Evolutionary conservation across 192 early-diverging fungal species (phyloP).

Genomic region (Spinellus fusiger): DNA sequence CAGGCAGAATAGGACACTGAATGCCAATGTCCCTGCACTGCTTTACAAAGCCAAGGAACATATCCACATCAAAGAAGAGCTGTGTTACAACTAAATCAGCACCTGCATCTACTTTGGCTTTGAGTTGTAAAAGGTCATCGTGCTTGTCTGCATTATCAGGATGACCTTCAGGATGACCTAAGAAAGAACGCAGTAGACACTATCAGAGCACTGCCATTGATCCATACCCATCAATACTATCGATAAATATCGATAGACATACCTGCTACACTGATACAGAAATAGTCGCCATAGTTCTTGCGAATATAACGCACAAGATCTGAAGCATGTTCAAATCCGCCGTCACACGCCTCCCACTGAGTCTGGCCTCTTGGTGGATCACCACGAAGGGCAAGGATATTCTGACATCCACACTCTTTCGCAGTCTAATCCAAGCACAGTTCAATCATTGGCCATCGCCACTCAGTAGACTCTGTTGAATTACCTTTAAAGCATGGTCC

Average conservation of each 20-base stretch:
- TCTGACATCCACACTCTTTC: conserved; percentile 82
- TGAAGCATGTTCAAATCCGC: conserved; percentile 73
- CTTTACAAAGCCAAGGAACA: conserved; percentile 76
- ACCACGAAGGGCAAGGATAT: conserved; percentile 93
- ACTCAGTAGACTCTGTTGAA: background rate
- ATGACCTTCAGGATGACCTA: conserved; percentile 94
- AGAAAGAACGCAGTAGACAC: background rate
- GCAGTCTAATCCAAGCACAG: conserved; percentile 44
- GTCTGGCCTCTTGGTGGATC: conserved; percentile 83
- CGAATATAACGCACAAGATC: conserved; percentile 93
- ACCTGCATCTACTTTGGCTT: conserved; percentile 85
- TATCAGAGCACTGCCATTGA: background rate
- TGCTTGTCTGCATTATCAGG: conserved; percentile 67
- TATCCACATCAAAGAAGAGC: conserved; percentile 80
- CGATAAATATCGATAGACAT: conserved; percentile 59
- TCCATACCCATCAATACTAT: conserved; percentile 6
- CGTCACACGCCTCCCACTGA: conserved; percentile 72
- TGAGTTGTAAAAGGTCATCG: conserved; percentile 72
- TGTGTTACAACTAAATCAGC: conserved; percentile 96
- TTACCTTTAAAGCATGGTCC: conserved; percentile 70
- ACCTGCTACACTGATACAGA: conserved; percentile 96
- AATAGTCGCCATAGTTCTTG: conserved; percentile 80
- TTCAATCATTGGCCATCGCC: background rate
- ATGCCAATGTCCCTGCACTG: conserved; percentile 72
- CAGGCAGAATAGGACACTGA: conserved; percentile 76